These are phyloP conservation scores for Alloteropsis semialata DNA, from an alignment of 176 grass and related monocot genomes.

Conservation along the genomic window DNA sequence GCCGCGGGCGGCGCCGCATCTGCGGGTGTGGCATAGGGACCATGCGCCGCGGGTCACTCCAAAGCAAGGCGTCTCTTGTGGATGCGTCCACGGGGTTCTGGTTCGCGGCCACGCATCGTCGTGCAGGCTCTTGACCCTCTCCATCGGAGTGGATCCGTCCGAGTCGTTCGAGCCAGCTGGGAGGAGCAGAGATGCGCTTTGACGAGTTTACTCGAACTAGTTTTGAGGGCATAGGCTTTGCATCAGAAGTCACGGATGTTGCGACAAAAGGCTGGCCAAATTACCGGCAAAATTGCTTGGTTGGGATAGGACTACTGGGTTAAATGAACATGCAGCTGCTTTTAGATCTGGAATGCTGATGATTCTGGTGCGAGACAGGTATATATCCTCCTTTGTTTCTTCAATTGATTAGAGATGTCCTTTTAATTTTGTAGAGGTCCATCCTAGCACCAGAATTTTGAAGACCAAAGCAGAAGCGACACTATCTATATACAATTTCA, in stretches of 20 bases:
- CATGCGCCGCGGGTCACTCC: neutral
- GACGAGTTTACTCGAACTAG: no score
- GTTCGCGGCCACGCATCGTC: neutral
- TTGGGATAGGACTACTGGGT: neutral
- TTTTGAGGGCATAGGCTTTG: no score
- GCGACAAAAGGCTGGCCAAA: neutral
- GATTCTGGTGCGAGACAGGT: neutral
- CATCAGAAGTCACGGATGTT: no score
- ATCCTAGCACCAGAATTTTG: neutral
- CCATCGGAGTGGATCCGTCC: neutral
- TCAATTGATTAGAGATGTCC: neutral
- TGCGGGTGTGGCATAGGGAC: neutral
- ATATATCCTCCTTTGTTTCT: neutral
- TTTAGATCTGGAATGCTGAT: neutral
- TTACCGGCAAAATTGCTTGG: neutral
- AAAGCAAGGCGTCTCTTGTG: neutral
- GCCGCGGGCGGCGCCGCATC: neutral
- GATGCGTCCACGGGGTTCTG: neutral
- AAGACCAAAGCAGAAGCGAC: neutral
- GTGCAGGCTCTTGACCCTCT: neutral
- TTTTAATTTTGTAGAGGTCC: neutral
- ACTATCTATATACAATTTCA: neutral
- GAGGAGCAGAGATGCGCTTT: neutral
- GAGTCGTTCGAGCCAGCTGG: neutral
- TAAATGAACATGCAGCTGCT: neutral